phyloP scores from a whole-genome alignment of 345 rosid species.

The Combretum micranthum region DNA sequence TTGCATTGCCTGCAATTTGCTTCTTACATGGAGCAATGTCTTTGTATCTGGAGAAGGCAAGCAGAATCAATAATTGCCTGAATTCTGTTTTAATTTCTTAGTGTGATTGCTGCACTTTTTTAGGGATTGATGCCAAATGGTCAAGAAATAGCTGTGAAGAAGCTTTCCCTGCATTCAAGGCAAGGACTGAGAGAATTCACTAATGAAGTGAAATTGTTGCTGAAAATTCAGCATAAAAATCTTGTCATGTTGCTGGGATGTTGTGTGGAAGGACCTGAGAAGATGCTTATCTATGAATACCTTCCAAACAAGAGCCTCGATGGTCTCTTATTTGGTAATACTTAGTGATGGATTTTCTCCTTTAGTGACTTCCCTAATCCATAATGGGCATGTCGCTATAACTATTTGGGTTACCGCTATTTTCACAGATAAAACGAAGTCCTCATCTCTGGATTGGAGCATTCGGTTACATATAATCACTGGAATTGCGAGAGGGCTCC shows the following conservation, averaged over 20 bases:
- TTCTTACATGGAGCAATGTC: too few species aligned
- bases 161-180: conserved; percentile 45
- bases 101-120: background rate
- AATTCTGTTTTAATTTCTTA: background rate
- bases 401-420: conserved; percentile 5
- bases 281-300: conserved; percentile 79
- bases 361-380: background rate
- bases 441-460: conserved; percentile 49
- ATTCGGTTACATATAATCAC: conserved; percentile 43
- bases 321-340: conserved; percentile 54
- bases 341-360: background rate
- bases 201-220: conserved; percentile 64
- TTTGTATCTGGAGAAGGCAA: too few species aligned
- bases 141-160: conserved; percentile 70
- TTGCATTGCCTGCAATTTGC: too few species aligned
- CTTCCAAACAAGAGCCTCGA: conserved; percentile 75
- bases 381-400: background rate
- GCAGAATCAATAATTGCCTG: background rate
- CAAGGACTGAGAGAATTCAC: conserved; percentile 66
- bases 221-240: conserved; percentile 69
- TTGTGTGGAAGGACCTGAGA: conserved; percentile 60
- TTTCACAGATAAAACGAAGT: conserved; percentile 41
- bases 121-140: conserved; percentile 62
- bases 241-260: conserved; percentile 68
- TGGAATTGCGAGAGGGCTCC: conserved; percentile 74